Evolutionary conservation across 768 basidiomycete genomes (phyloP), one percentile per base, ranked within the genome.

Genomic region (Tephrocybe sp.): DNA sequence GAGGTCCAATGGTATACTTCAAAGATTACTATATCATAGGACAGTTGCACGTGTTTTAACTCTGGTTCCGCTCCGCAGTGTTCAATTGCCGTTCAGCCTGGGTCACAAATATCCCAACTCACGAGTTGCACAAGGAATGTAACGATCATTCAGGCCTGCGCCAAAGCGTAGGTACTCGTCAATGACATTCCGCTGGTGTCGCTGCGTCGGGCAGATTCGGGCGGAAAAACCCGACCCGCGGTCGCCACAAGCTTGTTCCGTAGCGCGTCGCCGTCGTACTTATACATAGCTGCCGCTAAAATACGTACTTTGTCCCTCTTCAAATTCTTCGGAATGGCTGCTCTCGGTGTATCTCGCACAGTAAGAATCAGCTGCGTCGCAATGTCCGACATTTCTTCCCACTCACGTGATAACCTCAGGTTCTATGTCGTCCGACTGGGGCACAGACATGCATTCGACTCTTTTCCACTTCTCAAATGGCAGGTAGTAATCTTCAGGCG

Each of bases 391-490:
- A 34, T 38, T 16, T n/a, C 15, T 8, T 24, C 26, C 8, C 22
- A 24, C 38, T 40, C 69, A 71, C 69, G 69, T 72, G 69, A 71
- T 64, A 49, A 43, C 34, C 34, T 38, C 55, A 69, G 68, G 56
- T 65, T 51, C 60, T 61, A 57, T 54, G 59, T 50, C 48, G 45
- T 26, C 31, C 43, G 16, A 22, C 30, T 30, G 47, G 55, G 47
- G 22, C 55, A n/a, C 27, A 52, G 26, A 36, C 52, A 27, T 57
- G 60, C 26, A 44, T 55, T 41, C 65, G 70, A 57, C 61, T 61
- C 25, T 71, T 72, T 48, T 67, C 70, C 38, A 66, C 63, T 34
- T 66, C 70, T 12, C 54, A 60, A 52, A 69, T 70, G 68, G 69
- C 64, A 47, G 15, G 52, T 54, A 57, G 49, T 2, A 27, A 36